Conservation (phyloP, 2,329 filamentous ascomycete genomes). For the Penicillium sp. region DNA sequence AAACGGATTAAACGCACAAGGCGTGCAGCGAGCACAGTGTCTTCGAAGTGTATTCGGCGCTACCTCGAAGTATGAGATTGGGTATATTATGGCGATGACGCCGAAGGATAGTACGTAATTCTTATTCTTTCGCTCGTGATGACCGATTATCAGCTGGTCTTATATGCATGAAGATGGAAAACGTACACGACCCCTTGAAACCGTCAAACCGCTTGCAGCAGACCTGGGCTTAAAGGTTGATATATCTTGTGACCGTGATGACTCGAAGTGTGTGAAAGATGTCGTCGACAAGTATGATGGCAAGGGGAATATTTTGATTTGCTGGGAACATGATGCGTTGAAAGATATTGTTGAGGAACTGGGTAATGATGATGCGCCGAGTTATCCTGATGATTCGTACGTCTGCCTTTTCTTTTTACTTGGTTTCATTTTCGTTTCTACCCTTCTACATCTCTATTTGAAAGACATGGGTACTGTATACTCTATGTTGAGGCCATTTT, state of each 20-base stretch:
- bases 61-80: slow-evolving; percentile 50
- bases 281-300: slow-evolving; percentile 47
- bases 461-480: too few relatives aligned
- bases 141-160: too few relatives aligned
- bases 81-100: slow-evolving; percentile 53
- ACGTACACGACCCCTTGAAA: slow-evolving; percentile 51
- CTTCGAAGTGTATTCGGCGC: slow-evolving; percentile 53
- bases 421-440: too few relatives aligned
- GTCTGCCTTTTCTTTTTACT: slow-evolving; percentile 12
- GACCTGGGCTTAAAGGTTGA: slow-evolving; percentile 54
- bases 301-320: slow-evolving; percentile 55
- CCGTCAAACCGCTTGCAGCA: slow-evolving; percentile 51
- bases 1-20: slow-evolving; percentile 48
- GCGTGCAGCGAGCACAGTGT: slow-evolving; percentile 55
- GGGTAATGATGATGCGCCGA: slow-evolving; percentile 47
- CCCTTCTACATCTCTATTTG: too few relatives aligned
- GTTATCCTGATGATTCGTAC: slow-evolving; percentile 48
- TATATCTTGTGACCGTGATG: slow-evolving; percentile 52
- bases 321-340: slow-evolving; percentile 55
- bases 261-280: slow-evolving; percentile 50
- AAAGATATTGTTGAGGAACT: slow-evolving; percentile 49
- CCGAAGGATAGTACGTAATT: slow-evolving; percentile 41
- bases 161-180: too few relatives aligned
- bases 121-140: too few relatives aligned
- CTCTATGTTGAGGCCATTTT: too few relatives aligned